A percentile compares a stretch with the other conserved stretches of the same genome.
Conservation (phyloP, 371 early-diverging fungal species). For the Mortierella sp. region DNA sequence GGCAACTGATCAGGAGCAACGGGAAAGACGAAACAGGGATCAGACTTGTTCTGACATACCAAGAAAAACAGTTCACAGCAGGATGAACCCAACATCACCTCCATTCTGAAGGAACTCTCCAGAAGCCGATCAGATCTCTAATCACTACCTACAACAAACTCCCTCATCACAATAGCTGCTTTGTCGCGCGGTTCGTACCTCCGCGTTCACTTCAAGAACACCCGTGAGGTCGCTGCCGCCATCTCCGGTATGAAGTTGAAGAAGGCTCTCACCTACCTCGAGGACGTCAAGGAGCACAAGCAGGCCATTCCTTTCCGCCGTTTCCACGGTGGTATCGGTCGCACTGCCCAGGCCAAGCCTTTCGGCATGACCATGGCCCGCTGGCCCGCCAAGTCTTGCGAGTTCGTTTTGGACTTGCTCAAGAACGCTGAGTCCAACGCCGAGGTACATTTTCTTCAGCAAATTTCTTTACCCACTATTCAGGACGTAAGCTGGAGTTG, state of each 20-base stretch:
- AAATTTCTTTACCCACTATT: background rate
- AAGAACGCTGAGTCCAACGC: slow-evolving; percentile 99
- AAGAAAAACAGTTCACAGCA: background rate
- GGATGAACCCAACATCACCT: slow-evolving; percentile 7
- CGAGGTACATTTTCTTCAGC: slow-evolving; percentile 65
- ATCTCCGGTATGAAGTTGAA: slow-evolving; percentile 95
- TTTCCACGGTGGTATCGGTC: slow-evolving; percentile 98
- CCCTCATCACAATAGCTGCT: background rate
- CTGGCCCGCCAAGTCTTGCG: slow-evolving; percentile 99
- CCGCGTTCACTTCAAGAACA: slow-evolving; percentile 99
- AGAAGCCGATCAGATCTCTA: slow-evolving; percentile 6
- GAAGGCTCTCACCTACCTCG: slow-evolving; percentile 97
- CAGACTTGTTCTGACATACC: no score
- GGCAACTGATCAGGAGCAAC: background rate
- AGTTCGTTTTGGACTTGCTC: slow-evolving; percentile 94
- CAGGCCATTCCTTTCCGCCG: slow-evolving; percentile 98
- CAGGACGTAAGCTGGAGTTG: no score
- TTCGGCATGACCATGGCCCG: slow-evolving; percentile 96
- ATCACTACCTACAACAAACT: background rate
- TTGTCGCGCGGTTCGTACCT: slow-evolving; percentile 96
- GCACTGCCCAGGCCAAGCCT: slow-evolving; percentile 98
- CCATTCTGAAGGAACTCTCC: background rate
- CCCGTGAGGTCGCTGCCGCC: slow-evolving; percentile 97
- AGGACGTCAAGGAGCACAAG: slow-evolving; percentile 97
- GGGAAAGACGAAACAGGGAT: background rate